A percentile compares a stretch with the other conserved stretches of the same genome.
These are phyloP conservation scores for Podospora tetraspora DNA, from an alignment of 495 filamentous ascomycete species.

Conservation along the genomic window DNA sequence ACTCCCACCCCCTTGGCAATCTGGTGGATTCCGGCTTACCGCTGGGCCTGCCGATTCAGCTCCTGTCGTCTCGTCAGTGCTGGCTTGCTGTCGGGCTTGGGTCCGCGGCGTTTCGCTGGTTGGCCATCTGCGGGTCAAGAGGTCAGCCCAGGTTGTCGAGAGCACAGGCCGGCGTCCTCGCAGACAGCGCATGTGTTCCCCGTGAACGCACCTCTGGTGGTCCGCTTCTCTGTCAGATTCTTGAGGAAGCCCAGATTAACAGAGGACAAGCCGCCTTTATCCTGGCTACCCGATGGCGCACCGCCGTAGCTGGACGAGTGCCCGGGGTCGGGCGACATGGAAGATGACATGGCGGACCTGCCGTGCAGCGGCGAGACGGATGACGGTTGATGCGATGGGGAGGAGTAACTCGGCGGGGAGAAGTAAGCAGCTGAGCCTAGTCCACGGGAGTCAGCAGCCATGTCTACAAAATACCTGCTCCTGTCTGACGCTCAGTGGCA, in stretches of 20 bases:
- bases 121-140: constrained; percentile 61
- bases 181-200: neutral
- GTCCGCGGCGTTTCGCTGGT: constrained; percentile 80
- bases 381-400: constrained; percentile 28
- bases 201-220: constrained; percentile 28
- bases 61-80: constrained; percentile 91
- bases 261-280: constrained; percentile 49
- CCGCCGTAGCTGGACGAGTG: constrained; percentile 28
- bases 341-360: constrained; percentile 39
- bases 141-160: neutral
- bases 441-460: constrained; percentile 28
- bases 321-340: constrained; percentile 34
- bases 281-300: constrained; percentile 26
- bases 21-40: constrained; percentile 50
- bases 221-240: constrained; percentile 56
- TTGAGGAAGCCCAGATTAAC: constrained; percentile 56
- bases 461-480: constrained; percentile 1
- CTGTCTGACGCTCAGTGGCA: neutral
- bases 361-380: constrained; percentile 33
- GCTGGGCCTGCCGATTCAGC: constrained; percentile 90
- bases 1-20: neutral
- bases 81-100: constrained; percentile 95
- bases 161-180: neutral
- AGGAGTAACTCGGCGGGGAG: constrained; percentile 36
- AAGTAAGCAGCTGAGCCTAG: constrained; percentile 36